A percentile compares a stretch with the other conserved stretches of the same genome.
Evolutionary conservation across 495 filamentous ascomycete species (phyloP).

Genomic region (Durotheca rogersii): DNA sequence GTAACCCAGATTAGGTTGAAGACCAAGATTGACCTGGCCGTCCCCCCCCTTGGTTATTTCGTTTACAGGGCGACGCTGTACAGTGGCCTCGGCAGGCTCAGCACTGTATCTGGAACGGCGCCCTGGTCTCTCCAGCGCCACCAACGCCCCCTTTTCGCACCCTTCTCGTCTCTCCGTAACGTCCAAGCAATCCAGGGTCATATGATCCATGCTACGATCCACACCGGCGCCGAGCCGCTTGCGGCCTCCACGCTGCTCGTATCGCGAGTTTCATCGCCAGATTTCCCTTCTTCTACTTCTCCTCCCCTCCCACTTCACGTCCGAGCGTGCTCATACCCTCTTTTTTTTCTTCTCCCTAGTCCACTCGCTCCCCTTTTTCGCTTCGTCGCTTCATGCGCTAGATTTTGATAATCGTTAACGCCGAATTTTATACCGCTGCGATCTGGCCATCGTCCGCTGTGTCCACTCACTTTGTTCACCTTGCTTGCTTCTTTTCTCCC

Average conservation of each 20-base stretch:
- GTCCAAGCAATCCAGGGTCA: too few species aligned
- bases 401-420: not conserved
- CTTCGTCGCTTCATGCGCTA: not conserved
- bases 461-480: not conserved
- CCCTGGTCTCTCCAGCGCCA: too few species aligned
- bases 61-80: too few species aligned
- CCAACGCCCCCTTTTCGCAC: too few species aligned
- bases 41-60: too few species aligned
- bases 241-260: not conserved
- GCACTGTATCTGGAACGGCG: too few species aligned
- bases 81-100: too few species aligned
- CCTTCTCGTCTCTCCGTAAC: too few species aligned
- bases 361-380: not conserved
- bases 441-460: not conserved
- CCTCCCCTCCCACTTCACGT: not conserved
- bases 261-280: not conserved
- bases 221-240: not conserved
- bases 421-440: not conserved
- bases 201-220: not conserved
- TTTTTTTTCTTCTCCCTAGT: not conserved
- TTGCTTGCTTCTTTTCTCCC: too few species aligned
- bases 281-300: not conserved
- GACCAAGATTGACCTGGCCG: too few species aligned
- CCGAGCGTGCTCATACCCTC: not conserved
- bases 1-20: too few species aligned